These are phyloP conservation scores for Rhynchosporium graminicola DNA, from an alignment of 2,329 filamentous ascomycete genomes.

Conservation along the genomic window DNA sequence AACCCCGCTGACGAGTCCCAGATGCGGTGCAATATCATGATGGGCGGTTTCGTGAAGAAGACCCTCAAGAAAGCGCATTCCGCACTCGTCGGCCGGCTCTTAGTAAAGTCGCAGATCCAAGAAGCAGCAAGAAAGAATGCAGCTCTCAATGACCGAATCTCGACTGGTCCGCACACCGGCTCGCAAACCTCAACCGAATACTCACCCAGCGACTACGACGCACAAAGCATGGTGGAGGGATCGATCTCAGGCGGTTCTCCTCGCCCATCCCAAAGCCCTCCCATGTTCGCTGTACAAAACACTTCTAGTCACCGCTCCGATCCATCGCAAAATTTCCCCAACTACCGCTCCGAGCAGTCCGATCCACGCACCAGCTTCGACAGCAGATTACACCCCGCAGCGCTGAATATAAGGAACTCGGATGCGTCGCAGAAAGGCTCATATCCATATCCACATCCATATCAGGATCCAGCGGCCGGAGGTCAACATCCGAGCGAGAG, in stretches of 20 bases:
- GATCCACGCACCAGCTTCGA: constrained; percentile 5
- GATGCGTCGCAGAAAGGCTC: constrained; percentile 7
- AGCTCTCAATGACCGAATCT: neutral
- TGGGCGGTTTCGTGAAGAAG: constrained; percentile 77
- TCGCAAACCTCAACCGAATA: constrained; percentile 16
- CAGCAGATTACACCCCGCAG: neutral
- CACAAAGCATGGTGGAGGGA: neutral
- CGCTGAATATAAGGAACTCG: constrained; percentile 8
- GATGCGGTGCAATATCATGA: constrained; percentile 76
- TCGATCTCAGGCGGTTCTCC: neutral
- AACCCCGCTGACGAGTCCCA: neutral
- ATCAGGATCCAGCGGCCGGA: constrained; percentile 3
- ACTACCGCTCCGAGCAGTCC: constrained; percentile 4
- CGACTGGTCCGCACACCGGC: neutral
- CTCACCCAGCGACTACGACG: constrained; percentile 13
- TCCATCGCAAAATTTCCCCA: neutral
- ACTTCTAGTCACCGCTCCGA: neutral
- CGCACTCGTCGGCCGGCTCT: constrained; percentile 65
- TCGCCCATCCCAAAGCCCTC: neutral
- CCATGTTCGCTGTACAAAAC: neutral
- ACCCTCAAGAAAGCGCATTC: constrained; percentile 77
- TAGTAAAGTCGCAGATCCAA: constrained; percentile 50
- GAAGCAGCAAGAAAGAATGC: constrained; percentile 28
- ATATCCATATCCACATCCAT: constrained; percentile 3
- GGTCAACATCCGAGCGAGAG: constrained; percentile 11